Base-by-base conservation (phyloP, 805 yeast genomes). In the Suhomyces sp. region DNA sequence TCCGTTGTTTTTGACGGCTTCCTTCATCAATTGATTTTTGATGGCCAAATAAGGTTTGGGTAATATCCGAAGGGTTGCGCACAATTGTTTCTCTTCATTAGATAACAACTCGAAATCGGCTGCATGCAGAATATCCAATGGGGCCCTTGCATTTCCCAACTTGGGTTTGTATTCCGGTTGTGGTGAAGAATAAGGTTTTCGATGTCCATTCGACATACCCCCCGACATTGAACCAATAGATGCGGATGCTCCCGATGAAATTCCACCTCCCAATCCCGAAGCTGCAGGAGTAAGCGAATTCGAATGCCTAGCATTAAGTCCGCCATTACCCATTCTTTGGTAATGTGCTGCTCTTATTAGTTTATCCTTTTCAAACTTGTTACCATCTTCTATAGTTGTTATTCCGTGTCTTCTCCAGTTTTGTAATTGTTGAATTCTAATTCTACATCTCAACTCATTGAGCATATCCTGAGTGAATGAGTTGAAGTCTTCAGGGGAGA, bases 11-110 rank as follows among this genome's bases (percentile, higher is more conserved):
- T 86, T 80, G 25, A 90, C 66, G 20, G 95, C 77, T 54, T 90
- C 96, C 48, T 95, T 77, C 69, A 93, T 88, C 37, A 93, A 60
- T 3, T 87, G 79, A 56, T 87, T 95, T 54, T 93, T 93, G 44
- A 93, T 86, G 2, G 95, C 96, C 42, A 93, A 66, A 53, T 91
- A 93, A 3, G 98, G 95, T 57, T 93, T 91, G 11, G 99, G 98
- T 38, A 84, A 63, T 8, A 95, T 82, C 43, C 95, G 77, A 42
- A 95, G 68, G 31, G 79, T 83, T 4, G 90, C 72, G 63, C 98
- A 95, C 30, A 93, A 63, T 36, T 77, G 79, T 56, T 83, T 91
- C 56, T 93, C 99, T 37, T 87, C 96, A n/a, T 79, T 76, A 1
- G 95, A 83, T 31, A 93, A 65, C 38, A 93, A 62, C 25, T 86